Evolutionary conservation across 2,329 filamentous ascomycete species (phyloP).

Genomic region (Penicillium sp.): DNA sequence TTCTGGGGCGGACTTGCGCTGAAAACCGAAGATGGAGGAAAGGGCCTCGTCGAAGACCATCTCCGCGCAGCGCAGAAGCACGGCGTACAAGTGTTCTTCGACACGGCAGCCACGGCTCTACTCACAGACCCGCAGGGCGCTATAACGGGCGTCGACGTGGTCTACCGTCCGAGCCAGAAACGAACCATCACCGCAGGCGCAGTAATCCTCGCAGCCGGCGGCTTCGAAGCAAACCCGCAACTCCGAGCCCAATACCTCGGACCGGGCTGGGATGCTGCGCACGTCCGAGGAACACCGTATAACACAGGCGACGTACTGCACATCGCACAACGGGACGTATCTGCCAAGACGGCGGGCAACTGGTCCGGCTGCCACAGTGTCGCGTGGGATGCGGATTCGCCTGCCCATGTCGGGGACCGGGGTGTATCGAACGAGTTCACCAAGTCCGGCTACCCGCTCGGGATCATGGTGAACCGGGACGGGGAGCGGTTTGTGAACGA

Average conservation of each 20-base stretch:
- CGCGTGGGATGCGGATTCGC: conserved; percentile 64
- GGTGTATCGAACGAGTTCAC: conserved; percentile 65
- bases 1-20: conserved; percentile 68
- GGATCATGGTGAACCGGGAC: conserved; percentile 61
- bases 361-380: conserved; percentile 66
- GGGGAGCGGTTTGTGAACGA: conserved; percentile 66
- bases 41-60: conserved; percentile 56
- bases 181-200: conserved; percentile 20
- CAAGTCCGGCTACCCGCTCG: conserved; percentile 67
- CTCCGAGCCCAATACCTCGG: conserved; percentile 58
- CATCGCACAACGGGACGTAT: conserved; percentile 52
- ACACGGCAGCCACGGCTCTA: conserved; percentile 42
- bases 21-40: conserved; percentile 59
- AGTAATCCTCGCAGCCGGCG: conserved; percentile 51
- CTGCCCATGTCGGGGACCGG: conserved; percentile 55
- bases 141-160: conserved; percentile 23
- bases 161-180: conserved; percentile 4
- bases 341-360: conserved; percentile 55
- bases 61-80: conserved; percentile 42
- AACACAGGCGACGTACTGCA: conserved; percentile 61
- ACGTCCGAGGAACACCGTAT: conserved; percentile 62
- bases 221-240: conserved; percentile 61
- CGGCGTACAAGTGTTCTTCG: conserved; percentile 49
- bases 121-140: conserved; percentile 17
- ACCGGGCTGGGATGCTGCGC: conserved; percentile 61